Evolutionary conservation across 2,329 filamentous ascomycete genomes (phyloP).

Genomic region (Amauroascus verrucosus): DNA sequence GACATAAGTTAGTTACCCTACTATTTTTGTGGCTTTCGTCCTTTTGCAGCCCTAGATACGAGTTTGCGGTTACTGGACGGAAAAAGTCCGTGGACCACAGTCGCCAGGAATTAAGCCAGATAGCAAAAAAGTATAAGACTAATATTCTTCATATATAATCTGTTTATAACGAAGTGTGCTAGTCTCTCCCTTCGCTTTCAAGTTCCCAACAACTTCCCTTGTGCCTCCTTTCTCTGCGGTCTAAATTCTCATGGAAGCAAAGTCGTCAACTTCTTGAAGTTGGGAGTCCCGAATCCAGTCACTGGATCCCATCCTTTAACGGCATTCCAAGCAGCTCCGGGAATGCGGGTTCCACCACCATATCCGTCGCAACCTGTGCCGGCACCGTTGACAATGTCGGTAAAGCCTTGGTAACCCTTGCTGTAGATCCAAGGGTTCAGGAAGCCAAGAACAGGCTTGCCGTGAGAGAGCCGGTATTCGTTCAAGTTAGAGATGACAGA

Average conservation of each 20-base stretch:
- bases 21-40: no score
- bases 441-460: conserved; percentile 47
- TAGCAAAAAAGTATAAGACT: no score
- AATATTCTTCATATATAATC: no score
- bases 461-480: conserved; percentile 48
- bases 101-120: no score
- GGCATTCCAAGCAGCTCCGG: conserved; percentile 43
- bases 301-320: conserved; percentile 43
- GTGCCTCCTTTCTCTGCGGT: no score
- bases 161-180: no score
- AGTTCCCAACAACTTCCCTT: no score
- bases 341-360: conserved; percentile 22
- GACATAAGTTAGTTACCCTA: no score
- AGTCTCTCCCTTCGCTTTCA: no score
- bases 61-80: no score
- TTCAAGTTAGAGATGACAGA: conserved; percentile 56
- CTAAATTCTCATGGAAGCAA: conserved; percentile 12
- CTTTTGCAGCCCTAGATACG: no score
- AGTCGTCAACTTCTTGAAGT: conserved; percentile 18
- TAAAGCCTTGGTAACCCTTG: conserved; percentile 36
- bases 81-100: no score
- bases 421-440: conserved; percentile 53
- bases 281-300: conserved; percentile 34
- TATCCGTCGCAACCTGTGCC: conserved; percentile 1
- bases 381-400: conserved; percentile 41